phyloP scores from a whole-genome alignment of 352 stramenopile species.

The Globisporangium barbulae region DNA sequence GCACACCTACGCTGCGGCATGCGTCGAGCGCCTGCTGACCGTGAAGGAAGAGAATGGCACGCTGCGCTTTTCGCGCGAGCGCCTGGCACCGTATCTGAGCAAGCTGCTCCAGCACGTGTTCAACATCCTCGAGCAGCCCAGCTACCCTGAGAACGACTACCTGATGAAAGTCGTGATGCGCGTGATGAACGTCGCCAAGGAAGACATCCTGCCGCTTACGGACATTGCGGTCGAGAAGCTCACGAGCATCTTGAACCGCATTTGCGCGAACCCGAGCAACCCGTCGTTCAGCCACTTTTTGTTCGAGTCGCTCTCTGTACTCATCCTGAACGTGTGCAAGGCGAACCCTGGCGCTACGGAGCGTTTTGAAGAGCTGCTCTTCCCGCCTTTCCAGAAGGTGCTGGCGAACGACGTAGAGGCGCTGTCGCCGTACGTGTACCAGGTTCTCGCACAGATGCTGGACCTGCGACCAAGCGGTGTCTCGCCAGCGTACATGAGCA shows the following conservation, averaged over 20 bases:
- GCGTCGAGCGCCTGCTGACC: slow-evolving; percentile 95
- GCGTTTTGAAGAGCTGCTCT: slow-evolving; percentile 95
- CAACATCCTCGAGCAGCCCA: slow-evolving; percentile 91
- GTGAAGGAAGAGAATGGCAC: slow-evolving; percentile 85
- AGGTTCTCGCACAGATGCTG: slow-evolving; percentile 98
- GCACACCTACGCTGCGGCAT: slow-evolving; percentile 96
- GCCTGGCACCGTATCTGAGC: slow-evolving; percentile 90
- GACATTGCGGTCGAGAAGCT: slow-evolving; percentile 95
- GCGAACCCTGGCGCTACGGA: slow-evolving; percentile 69
- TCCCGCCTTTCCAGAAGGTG: slow-evolving; percentile 97
- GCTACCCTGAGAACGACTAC: slow-evolving; percentile 98
- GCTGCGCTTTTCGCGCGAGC: slow-evolving; percentile 76
- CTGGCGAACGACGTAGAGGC: slow-evolving; percentile 95
- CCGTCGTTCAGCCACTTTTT: slow-evolving; percentile 99
- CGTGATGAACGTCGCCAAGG: slow-evolving; percentile 90
- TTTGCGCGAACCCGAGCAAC: slow-evolving; percentile 98
- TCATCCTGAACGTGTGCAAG: slow-evolving; percentile 93
- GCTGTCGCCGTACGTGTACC: slow-evolving; percentile 97
- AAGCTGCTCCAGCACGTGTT: slow-evolving; percentile 95
- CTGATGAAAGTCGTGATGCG: slow-evolving; percentile 99
- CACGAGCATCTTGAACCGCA: slow-evolving; percentile 89
- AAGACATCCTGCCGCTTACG: slow-evolving; percentile 91
- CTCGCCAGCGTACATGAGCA: slow-evolving; percentile 91
- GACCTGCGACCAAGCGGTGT: slow-evolving; percentile 90
- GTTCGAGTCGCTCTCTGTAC: slow-evolving; percentile 97